Conservation (phyloP, 2,329 filamentous ascomycete species). For the Aureobasidium musti region DNA sequence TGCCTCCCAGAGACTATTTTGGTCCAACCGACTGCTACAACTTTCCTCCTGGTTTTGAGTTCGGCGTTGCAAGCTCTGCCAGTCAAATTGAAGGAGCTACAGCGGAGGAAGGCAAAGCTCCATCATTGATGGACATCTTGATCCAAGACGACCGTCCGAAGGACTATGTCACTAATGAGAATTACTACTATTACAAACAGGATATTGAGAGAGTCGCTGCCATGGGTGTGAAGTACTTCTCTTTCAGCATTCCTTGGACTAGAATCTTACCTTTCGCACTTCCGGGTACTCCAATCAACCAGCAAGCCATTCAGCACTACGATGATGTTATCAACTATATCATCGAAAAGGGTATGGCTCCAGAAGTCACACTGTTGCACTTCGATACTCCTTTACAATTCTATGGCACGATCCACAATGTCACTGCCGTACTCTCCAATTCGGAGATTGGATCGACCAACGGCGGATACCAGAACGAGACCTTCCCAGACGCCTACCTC, state of each 20-base stretch:
- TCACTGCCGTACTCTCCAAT: slow-evolving; percentile 36
- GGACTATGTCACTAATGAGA: slow-evolving; percentile 30
- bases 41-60: slow-evolving; percentile 52
- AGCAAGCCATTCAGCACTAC: slow-evolving; percentile 50
- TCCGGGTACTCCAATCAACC: slow-evolving; percentile 47
- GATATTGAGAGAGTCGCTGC: slow-evolving; percentile 45
- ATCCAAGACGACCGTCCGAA: slow-evolving; percentile 33
- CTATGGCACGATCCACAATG: neutral
- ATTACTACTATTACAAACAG: slow-evolving; percentile 55
- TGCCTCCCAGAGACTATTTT: slow-evolving; percentile 58
- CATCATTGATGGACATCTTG: slow-evolving; percentile 26
- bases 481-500: slow-evolving; percentile 41
- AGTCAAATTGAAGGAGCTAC: slow-evolving; percentile 36
- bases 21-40: slow-evolving; percentile 52
- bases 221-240: slow-evolving; percentile 39
- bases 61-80: slow-evolving; percentile 34
- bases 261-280: slow-evolving; percentile 51
- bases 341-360: slow-evolving; percentile 48
- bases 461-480: slow-evolving; percentile 38
- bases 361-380: slow-evolving; percentile 51
- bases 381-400: slow-evolving; percentile 42
- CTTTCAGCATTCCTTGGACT: slow-evolving; percentile 51
- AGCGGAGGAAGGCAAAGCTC: slow-evolving; percentile 33
- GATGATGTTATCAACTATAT: slow-evolving; percentile 51
- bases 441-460: neutral